Evolutionary conservation across 306 rosid genomes (phyloP).

Genomic region (Casuarina equisetifolia): DNA sequence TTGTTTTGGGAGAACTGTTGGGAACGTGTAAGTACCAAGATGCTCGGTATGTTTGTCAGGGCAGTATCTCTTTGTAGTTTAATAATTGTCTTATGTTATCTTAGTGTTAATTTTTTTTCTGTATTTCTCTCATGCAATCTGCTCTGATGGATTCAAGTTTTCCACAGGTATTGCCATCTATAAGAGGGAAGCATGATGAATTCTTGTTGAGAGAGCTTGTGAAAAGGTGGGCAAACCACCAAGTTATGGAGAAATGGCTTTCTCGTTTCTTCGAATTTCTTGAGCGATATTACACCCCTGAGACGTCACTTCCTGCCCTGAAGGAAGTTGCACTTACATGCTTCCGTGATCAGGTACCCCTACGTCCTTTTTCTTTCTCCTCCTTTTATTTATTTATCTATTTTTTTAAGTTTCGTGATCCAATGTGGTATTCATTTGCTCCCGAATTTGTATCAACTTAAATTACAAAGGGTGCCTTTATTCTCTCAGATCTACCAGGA

Average conservation of each 20-base stretch:
- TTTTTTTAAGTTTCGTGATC: too few relatives aligned
- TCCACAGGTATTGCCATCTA: conserved; percentile 70
- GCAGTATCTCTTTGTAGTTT: too few relatives aligned
- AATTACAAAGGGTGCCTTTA: not conserved
- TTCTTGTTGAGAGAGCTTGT: conserved; percentile 66
- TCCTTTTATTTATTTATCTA: too few relatives aligned
- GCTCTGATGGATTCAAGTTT: not conserved
- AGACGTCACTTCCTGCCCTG: conserved; percentile 54
- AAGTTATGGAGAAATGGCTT: conserved; percentile 69
- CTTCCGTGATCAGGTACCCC: conserved; percentile 63
- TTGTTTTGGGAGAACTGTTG: not conserved
- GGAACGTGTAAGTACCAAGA: not conserved
- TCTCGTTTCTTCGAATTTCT: conserved; percentile 61
- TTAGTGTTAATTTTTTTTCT: not conserved
- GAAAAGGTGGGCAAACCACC: conserved; percentile 81
- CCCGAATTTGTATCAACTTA: not conserved
- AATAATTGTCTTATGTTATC: not conserved
- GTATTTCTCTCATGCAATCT: not conserved
- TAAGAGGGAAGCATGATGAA: conserved; percentile 68
- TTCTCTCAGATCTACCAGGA: conserved; percentile 61
- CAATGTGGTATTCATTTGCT: not conserved
- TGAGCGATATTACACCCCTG: conserved; percentile 50
- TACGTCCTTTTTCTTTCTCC: not conserved
- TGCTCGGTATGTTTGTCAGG: not conserved
- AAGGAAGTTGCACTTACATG: conserved; percentile 58